phyloP scores from a whole-genome alignment of 2,329 filamentous ascomycete genomes.

The Aspergillus novoparasiticus region DNA sequence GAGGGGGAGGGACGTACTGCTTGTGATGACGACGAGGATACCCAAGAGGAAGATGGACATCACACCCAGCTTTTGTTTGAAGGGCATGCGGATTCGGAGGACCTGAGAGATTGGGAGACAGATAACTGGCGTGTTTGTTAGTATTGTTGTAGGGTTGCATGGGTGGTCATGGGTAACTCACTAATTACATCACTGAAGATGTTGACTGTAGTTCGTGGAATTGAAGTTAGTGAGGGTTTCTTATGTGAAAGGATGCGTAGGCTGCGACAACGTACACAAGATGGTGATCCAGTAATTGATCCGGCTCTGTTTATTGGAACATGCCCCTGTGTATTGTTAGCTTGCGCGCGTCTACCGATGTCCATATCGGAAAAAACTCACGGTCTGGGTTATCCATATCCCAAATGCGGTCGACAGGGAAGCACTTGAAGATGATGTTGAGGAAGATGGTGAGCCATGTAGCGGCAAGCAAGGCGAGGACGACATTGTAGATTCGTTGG shows the following conservation, averaged over 20 bases:
- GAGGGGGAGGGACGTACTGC: slow-evolving; percentile 19
- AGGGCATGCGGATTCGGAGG: slow-evolving; percentile 20
- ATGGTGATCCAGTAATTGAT: slow-evolving; percentile 26
- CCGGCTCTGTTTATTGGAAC: slow-evolving; percentile 13
- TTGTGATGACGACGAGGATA: slow-evolving; percentile 21
- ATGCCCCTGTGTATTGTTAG: slow-evolving; percentile 15
- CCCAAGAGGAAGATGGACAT: slow-evolving; percentile 24
- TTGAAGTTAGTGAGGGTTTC: neutral
- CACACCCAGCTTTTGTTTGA: slow-evolving; percentile 22
- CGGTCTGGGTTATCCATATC: slow-evolving; percentile 7
- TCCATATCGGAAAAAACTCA: neutral
- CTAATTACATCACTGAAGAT: slow-evolving; percentile 25
- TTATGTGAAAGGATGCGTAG: too few species aligned
- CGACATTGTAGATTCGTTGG: slow-evolving; percentile 23
- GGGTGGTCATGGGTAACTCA: slow-evolving; percentile 1
- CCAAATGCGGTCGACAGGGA: slow-evolving; percentile 17
- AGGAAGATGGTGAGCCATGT: slow-evolving; percentile 25
- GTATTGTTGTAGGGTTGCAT: neutral
- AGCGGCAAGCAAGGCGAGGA: slow-evolving; percentile 16
- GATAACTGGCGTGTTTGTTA: slow-evolving; percentile 17
- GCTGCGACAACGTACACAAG: slow-evolving; percentile 16
- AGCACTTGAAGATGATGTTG: slow-evolving; percentile 26
- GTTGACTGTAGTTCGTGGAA: slow-evolving; percentile 14
- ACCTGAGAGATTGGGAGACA: slow-evolving; percentile 25
- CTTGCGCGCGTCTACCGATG: neutral